Percentiles rank a stretch among this genome's conserved stretches.
Conservation (phyloP, 306 rosid species). For the Pyrus bretschneideri region DNA sequence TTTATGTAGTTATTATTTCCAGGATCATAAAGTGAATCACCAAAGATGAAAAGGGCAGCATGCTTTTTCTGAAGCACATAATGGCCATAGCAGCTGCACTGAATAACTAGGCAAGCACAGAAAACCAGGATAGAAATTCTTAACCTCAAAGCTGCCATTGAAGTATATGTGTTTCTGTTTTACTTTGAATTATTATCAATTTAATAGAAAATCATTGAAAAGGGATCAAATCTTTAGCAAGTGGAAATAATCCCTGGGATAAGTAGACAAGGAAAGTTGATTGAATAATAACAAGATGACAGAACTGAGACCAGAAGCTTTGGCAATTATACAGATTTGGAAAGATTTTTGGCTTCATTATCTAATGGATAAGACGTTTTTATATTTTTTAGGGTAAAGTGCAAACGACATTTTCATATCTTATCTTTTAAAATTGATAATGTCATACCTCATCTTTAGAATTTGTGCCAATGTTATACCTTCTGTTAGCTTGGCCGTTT, state of each 20-base stretch:
- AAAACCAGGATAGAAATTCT: not conserved
- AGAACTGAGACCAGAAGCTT: too few species aligned
- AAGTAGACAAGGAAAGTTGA: not conserved
- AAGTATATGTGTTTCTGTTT: not conserved
- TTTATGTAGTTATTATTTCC: slow-evolving; percentile 46
- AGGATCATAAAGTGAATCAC: slow-evolving; percentile 36
- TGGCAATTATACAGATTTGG: not conserved
- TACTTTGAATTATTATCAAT: not conserved
- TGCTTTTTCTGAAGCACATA: not conserved
- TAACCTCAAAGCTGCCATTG: not conserved
- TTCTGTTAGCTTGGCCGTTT: too few species aligned
- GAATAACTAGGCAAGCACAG: not conserved
- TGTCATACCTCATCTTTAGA: too few species aligned
- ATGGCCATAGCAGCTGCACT: not conserved
- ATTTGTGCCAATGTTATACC: too few species aligned
- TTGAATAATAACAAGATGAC: not conserved
- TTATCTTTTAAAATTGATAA: too few species aligned
- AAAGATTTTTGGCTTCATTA: not conserved
- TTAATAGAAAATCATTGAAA: not conserved
- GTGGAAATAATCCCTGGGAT: not conserved
- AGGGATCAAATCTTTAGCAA: too few species aligned
- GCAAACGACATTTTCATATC: too few species aligned
- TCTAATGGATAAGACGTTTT: not conserved
- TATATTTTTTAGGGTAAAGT: too few species aligned
- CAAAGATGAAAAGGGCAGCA: slow-evolving; percentile 33